Conservation (phyloP, 306 rosid species). For the Lagenaria siceraria region DNA sequence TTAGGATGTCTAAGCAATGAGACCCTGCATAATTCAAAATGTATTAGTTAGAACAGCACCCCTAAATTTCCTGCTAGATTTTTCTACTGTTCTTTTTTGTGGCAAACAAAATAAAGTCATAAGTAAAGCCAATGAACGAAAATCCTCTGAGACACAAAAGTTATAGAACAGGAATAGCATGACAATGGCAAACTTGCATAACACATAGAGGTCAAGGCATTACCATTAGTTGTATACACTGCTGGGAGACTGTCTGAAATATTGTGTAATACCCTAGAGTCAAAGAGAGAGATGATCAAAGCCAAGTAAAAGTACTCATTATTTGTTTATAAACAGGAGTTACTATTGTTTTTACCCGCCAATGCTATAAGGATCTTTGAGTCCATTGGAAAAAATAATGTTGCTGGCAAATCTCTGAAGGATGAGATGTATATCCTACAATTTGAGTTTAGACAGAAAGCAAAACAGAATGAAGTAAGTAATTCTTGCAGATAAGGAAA, state of each 20-base stretch:
- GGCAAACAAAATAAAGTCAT: neutral
- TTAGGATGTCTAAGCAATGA: conserved; percentile 21
- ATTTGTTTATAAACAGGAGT: neutral
- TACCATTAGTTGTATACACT: conserved; percentile 8
- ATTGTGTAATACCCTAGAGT: conserved; percentile 29
- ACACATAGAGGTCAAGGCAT: neutral
- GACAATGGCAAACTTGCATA: neutral
- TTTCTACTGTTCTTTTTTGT: neutral
- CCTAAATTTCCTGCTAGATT: neutral
- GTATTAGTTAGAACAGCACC: neutral
- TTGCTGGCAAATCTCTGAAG: conserved; percentile 44
- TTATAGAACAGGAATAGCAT: neutral
- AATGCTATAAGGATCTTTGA: conserved; percentile 46
- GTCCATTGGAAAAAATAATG: conserved; percentile 62
- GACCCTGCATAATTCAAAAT: conserved; percentile 27
- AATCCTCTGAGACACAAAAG: neutral
- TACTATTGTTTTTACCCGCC: conserved; percentile 36
- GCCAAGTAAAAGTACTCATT: neutral
- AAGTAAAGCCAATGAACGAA: neutral
- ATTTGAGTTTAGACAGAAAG: neutral
- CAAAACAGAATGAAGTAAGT: neutral
- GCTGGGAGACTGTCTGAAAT: conserved; percentile 35
- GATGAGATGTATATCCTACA: conserved; percentile 33
- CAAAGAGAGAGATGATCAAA: neutral
- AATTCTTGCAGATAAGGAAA: neutral